Base-by-base conservation (phyloP, 768 basidiomycete genomes). In the Tylopilus intermedius region DNA sequence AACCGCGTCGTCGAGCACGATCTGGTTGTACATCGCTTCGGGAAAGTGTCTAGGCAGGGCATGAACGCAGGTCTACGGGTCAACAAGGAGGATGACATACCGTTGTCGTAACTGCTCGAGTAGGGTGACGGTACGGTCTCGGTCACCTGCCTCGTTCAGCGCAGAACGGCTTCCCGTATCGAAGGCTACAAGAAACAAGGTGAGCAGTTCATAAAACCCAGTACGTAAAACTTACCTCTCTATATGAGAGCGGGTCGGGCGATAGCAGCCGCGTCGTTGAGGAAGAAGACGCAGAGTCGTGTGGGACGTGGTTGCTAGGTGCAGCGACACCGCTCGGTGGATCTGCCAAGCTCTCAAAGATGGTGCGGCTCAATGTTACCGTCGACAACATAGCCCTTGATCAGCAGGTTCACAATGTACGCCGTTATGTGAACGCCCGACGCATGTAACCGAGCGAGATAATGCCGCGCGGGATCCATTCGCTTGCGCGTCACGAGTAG, bases 351-450 rank as follows among this genome's bases (percentile, higher is more conserved):
- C 76, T 68, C 67, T 94, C 90, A 68, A 99, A 99, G 50, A 94
- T 71, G 32, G 66, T 70, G 35, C 94, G 76, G 74, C 14, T 81
- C 83, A 49, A 97, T 74, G 39, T 86, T 74, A 15, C 86, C 85
- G 1, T 76, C 77, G 26, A 83, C 79, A 0, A 94, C 77, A 60
- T 83, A 80, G 3, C 81, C 85, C 62, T 79, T 77, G 65, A 82
- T 77, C 49, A 71, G 37, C 32, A 66, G 30, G 72, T 97, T 97
- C 26, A 87, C 88, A 58, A 97, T 89, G 70, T 99, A 99, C 6
- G 95, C 94, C 2, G 94, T 97, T 82, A 93, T 86, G 61, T 88
- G 87, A 8, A 94, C 81, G 30, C 82, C 82, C 6, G 78, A 74
- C 1, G 70, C 60, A 22, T 70, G 72, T 74, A 97, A 82, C 52